These are phyloP conservation scores for Colletotrichum agaves DNA, from an alignment of 2,329 filamentous ascomycete species.

Conservation along the genomic window DNA sequence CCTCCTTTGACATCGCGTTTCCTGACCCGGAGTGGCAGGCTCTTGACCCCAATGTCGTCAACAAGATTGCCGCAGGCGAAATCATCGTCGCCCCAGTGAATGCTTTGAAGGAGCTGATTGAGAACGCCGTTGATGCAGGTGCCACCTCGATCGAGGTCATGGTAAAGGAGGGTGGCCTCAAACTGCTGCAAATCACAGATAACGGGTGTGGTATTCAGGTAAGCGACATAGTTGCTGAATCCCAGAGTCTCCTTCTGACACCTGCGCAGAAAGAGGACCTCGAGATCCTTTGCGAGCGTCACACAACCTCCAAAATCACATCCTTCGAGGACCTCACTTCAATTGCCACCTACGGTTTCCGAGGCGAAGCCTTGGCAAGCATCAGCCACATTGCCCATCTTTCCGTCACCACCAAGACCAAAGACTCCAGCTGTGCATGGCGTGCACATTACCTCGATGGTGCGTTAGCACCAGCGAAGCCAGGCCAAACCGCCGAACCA, in stretches of 20 bases:
- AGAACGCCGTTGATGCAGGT: constrained; percentile 98
- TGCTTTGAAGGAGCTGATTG: constrained; percentile 94
- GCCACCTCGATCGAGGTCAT: constrained; percentile 90
- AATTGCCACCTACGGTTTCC: constrained; percentile 97
- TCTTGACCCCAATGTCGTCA: constrained; percentile 91
- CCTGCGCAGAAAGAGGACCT: constrained; percentile 82
- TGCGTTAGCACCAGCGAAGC: constrained; percentile 83
- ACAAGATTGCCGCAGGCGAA: constrained; percentile 98
- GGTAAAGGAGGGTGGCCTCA: constrained; percentile 94
- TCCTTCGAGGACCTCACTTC: constrained; percentile 90
- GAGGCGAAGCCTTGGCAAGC: constrained; percentile 93
- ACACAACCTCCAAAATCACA: constrained; percentile 96
- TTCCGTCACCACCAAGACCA: constrained; percentile 92
- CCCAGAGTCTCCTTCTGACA: constrained; percentile 38
- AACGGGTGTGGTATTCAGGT: constrained; percentile 97
- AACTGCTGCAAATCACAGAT: constrained; percentile 95
- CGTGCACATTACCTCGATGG: constrained; percentile 88
- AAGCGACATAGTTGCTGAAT: constrained; percentile 32
- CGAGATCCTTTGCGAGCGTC: constrained; percentile 91
- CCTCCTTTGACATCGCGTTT: constrained; percentile 3
- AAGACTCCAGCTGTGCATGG: constrained; percentile 89
- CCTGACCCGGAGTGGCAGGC: constrained; percentile 63
- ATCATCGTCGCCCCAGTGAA: constrained; percentile 98
- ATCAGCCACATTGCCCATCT: constrained; percentile 99
- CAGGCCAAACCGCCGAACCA: constrained; percentile 86